Evolutionary conservation across 2,329 filamentous ascomycete genomes (phyloP).

Genomic region (Aureobasidium namibiae): DNA sequence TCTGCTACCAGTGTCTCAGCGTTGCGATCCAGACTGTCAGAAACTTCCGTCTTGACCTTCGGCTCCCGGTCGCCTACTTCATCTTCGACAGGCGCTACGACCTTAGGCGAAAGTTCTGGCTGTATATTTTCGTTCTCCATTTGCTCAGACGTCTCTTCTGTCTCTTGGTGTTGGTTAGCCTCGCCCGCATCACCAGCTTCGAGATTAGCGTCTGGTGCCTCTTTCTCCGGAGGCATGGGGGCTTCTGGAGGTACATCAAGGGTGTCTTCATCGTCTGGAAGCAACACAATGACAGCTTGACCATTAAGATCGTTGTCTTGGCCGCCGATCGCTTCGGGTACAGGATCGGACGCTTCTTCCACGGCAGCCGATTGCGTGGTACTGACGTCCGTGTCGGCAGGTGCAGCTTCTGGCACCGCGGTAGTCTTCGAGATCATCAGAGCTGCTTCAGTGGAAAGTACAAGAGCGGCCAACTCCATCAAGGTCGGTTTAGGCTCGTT

Average conservation of each 20-base stretch:
- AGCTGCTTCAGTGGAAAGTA: not conserved
- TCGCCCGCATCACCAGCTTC: not conserved
- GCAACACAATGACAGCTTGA: no score
- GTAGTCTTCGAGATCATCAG: no score
- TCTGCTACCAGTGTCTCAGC: not conserved
- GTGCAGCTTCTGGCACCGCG: not conserved
- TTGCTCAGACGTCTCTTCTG: not conserved
- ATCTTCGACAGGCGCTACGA: no score
- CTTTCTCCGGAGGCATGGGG: not conserved
- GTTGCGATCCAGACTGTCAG: not conserved
- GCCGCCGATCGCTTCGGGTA: not conserved
- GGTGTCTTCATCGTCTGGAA: not conserved
- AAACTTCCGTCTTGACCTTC: not conserved
- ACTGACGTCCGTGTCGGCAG: not conserved
- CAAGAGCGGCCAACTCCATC: not conserved
- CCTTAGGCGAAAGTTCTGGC: not conserved
- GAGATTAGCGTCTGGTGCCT: accelerated
- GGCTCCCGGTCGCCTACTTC: no score
- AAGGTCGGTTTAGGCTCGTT: not conserved
- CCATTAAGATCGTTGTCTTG: not conserved
- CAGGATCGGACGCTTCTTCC: not conserved
- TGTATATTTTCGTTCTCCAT: not conserved
- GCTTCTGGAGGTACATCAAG: not conserved
- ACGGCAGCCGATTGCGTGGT: not conserved
- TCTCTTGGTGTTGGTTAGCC: not conserved